These are phyloP conservation scores for Baudoinia panamericana DNA, from an alignment of 495 filamentous ascomycete genomes.

Conservation along the genomic window DNA sequence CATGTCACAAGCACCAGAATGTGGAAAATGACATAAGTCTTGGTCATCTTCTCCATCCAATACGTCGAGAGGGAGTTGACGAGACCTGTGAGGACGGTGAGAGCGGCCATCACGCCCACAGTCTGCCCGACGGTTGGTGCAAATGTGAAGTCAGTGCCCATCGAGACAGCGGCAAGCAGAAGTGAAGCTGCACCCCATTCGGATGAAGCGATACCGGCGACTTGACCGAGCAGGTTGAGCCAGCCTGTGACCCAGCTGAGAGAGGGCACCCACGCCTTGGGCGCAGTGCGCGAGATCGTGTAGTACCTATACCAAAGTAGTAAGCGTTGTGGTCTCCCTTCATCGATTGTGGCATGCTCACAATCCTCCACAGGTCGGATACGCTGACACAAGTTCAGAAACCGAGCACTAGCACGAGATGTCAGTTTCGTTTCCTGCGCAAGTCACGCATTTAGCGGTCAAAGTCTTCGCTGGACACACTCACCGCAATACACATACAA, in stretches of 20 bases:
- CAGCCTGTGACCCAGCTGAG: constrained; percentile 38
- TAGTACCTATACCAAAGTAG: constrained; percentile 30
- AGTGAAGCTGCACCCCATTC: constrained; percentile 51
- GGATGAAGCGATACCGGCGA: constrained; percentile 47
- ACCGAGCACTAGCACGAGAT: constrained; percentile 27
- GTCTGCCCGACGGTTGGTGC: constrained; percentile 39
- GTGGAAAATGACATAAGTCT: constrained; percentile 53
- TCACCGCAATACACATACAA: constrained; percentile 47
- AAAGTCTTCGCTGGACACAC: constrained; percentile 1
- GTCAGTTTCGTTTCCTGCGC: background rate
- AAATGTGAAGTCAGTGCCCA: constrained; percentile 45
- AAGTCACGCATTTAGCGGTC: background rate
- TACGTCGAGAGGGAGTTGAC: constrained; percentile 49
- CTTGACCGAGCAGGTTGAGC: constrained; percentile 49
- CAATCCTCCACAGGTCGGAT: constrained; percentile 44
- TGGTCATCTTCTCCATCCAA: constrained; percentile 53
- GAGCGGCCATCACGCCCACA: constrained; percentile 47
- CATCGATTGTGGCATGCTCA: too few species aligned
- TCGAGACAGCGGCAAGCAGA: constrained; percentile 49
- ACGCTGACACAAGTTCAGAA: constrained; percentile 46
- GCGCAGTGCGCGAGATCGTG: constrained; percentile 34
- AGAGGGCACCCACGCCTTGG: constrained; percentile 27
- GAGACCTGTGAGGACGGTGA: constrained; percentile 41
- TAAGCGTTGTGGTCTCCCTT: too few species aligned
- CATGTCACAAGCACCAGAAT: constrained; percentile 42